phyloP scores from a whole-genome alignment of 2,329 filamentous ascomycete species.

The Phialophora chinensis region DNA sequence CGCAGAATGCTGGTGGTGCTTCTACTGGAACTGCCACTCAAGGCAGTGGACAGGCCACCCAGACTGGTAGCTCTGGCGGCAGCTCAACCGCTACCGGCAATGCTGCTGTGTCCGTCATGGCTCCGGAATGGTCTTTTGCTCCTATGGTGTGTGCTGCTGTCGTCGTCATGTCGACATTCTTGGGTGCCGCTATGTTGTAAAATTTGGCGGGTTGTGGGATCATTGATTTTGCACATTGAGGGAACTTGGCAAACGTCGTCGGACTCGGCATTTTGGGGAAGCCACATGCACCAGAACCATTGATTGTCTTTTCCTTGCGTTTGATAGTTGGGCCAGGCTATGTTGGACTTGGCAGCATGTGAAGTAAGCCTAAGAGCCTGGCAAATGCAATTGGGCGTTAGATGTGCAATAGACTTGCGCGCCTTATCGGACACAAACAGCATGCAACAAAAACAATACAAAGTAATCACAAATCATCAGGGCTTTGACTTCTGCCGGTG shows the following conservation, averaged over 20 bases:
- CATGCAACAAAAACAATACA: constrained; percentile 13
- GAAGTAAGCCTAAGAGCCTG: constrained; percentile 9
- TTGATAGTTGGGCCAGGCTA: constrained; percentile 10
- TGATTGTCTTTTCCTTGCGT: constrained; percentile 19
- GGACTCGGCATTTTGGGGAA: not conserved
- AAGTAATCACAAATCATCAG: constrained; percentile 12
- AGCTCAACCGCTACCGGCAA: constrained; percentile 42
- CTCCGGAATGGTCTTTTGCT: constrained; percentile 55
- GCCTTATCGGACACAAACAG: constrained; percentile 10
- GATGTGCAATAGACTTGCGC: constrained; percentile 31
- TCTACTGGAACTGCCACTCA: constrained; percentile 57
- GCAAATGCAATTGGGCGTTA: constrained; percentile 27
- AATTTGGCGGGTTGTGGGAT: constrained; percentile 7
- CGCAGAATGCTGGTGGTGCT: constrained; percentile 60
- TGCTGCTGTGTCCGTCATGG: constrained; percentile 53
- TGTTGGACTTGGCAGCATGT: constrained; percentile 18
- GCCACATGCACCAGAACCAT: constrained; percentile 9
- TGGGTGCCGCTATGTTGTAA: constrained; percentile 58
- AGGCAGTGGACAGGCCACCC: constrained; percentile 52
- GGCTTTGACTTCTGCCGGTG: constrained; percentile 3
- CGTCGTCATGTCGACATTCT: constrained; percentile 59
- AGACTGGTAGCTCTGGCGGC: constrained; percentile 43
- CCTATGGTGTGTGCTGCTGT: constrained; percentile 59
- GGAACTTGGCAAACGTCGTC: not conserved
- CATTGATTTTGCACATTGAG: constrained; percentile 1